phyloP scores from a whole-genome alignment of 2,329 filamentous ascomycete species.

The Spiromastix sp. region DNA sequence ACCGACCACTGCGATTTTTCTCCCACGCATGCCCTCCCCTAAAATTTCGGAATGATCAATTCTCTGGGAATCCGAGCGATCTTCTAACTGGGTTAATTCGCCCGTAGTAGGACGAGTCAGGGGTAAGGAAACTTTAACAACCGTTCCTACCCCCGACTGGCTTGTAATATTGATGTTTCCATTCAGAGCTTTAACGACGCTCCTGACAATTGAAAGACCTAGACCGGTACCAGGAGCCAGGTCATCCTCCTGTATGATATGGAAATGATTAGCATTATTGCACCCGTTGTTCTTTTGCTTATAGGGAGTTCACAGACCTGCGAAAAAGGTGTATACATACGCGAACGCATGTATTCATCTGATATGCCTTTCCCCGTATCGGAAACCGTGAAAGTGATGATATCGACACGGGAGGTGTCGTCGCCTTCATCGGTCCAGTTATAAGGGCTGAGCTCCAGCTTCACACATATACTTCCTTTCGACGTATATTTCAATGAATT shows the following conservation, averaged over 20 bases:
- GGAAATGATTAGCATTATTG: no score
- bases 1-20: no score
- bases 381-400: conserved; percentile 16
- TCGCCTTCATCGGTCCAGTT: background rate
- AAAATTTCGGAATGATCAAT: no score
- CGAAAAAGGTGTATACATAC: conserved; percentile 14
- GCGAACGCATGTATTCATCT: conserved; percentile 13
- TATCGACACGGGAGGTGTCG: conserved; percentile 1
- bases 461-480: conserved; percentile 31
- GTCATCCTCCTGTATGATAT: conserved; percentile 13
- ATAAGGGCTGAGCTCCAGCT: no score
- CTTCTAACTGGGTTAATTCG: no score
- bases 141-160: background rate
- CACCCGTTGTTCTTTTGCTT: no score
- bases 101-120: background rate
- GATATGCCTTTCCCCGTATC: conserved; percentile 24
- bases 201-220: conserved; percentile 41
- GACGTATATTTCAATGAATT: conserved; percentile 41
- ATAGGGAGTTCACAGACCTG: no score
- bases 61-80: no score
- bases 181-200: conserved; percentile 49
- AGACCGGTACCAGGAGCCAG: conserved; percentile 14
- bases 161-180: conserved; percentile 47
- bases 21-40: no score
- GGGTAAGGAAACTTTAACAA: conserved; percentile 1